phyloP scores from a whole-genome alignment of 441 rosid genomes.

The Codiaeum variegatum region DNA sequence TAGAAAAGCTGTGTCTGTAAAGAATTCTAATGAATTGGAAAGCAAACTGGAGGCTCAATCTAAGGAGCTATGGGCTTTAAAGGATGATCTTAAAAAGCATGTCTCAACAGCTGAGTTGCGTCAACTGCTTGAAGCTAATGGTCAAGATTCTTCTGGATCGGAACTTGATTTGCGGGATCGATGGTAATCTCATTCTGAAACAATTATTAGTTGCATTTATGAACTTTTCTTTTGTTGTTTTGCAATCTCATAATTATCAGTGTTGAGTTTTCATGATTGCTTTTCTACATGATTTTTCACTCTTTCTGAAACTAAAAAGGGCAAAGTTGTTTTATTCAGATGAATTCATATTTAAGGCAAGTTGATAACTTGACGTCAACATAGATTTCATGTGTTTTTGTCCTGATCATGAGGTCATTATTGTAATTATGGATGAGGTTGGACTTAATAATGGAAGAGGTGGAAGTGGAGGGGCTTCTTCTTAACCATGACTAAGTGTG shows the following conservation, averaged over 20 bases:
- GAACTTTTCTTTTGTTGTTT: background rate
- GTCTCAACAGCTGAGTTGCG: slow-evolving; percentile 73
- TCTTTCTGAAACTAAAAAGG: slow-evolving; percentile 3
- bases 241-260: background rate
- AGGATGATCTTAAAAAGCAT: slow-evolving; percentile 79
- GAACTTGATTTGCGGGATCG: slow-evolving; percentile 83
- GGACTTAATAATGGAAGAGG: background rate
- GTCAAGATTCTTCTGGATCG: slow-evolving; percentile 76
- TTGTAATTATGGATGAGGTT: background rate
- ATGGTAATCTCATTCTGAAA: slow-evolving; percentile 48
- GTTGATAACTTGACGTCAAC: background rate
- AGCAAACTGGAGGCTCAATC: slow-evolving; percentile 67
- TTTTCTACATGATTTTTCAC: background rate
- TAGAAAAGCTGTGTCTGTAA: slow-evolving; percentile 30
- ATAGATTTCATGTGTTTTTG: background rate
- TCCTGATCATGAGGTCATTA: background rate
- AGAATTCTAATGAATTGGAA: slow-evolving; percentile 38
- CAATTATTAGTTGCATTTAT: background rate
- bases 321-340: background rate
- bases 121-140: slow-evolving; percentile 72
- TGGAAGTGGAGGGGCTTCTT: background rate
- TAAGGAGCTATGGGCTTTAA: slow-evolving; percentile 81
- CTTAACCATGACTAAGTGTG: background rate
- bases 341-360: background rate
- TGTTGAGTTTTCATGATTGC: background rate